Percentiles rank a stretch among this genome's conserved stretches.
phyloP scores from a whole-genome alignment of 192 early-diverging fungal species.

The Backusella westeae region DNA sequence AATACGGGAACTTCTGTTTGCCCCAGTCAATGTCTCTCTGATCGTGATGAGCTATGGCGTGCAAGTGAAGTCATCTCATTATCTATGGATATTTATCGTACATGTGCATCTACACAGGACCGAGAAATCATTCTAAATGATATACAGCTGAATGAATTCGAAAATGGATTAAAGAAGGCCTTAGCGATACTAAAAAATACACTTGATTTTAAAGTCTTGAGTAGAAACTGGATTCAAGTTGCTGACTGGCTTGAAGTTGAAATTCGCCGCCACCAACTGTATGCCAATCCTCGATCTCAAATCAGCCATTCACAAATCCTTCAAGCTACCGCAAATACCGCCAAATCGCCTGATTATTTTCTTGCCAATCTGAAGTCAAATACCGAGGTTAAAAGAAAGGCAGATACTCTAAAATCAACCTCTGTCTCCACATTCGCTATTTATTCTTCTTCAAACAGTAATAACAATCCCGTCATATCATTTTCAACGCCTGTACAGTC shows the following conservation, averaged over 20 bases:
- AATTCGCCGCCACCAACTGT: slow-evolving; percentile 24
- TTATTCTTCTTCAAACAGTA: neutral
- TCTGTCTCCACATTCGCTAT: neutral
- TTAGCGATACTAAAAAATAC: slow-evolving; percentile 22
- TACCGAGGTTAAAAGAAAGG: neutral
- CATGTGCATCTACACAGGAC: slow-evolving; percentile 1
- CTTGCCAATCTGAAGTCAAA: neutral
- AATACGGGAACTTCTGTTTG: neutral
- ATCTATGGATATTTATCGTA: slow-evolving; percentile 25
- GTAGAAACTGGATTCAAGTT: slow-evolving; percentile 28
- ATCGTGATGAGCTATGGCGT: slow-evolving; percentile 35
- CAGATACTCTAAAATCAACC: neutral
- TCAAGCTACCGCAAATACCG: neutral
- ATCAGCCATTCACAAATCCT: neutral
- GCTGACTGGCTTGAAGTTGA: slow-evolving; percentile 32
- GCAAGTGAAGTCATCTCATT: slow-evolving; percentile 23
- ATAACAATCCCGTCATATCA: neutral
- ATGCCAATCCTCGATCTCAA: neutral
- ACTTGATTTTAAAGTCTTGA: slow-evolving; percentile 13
- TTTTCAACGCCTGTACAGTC: neutral
- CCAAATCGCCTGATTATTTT: slow-evolving; percentile 8
- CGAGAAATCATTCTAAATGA: slow-evolving; percentile 5
- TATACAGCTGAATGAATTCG: neutral
- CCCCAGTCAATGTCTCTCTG: slow-evolving; percentile 28
- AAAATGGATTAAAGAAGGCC: slow-evolving; percentile 21